These are phyloP conservation scores for Vitellaria paradoxa DNA, from an alignment of 179 eudicot genomes.

Conservation along the genomic window DNA sequence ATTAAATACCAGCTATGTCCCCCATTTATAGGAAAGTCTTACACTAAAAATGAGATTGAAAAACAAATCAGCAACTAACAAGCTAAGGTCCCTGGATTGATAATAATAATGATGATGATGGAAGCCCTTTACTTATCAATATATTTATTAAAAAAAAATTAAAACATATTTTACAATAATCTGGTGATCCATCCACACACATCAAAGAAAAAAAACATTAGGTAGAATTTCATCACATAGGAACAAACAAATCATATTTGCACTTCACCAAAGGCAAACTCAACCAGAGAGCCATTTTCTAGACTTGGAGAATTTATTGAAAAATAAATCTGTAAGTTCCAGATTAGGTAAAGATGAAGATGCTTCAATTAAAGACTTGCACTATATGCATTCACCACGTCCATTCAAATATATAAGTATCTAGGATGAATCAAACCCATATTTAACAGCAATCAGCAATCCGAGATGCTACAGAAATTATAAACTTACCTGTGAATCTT, in stretches of 20 bases:
- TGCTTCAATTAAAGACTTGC: neutral
- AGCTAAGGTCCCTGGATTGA: neutral
- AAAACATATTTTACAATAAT: neutral
- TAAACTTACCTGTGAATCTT: conserved; percentile 72
- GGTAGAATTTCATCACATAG: no score
- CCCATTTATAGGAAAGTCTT: neutral
- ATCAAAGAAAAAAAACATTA: neutral
- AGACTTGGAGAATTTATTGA: no score
- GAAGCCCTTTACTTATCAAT: no score
- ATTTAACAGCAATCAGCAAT: conserved; percentile 7
- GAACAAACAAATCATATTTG: no score
- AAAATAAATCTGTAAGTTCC: no score
- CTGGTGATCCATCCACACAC: neutral
- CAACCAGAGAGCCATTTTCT: no score
- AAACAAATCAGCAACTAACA: neutral
- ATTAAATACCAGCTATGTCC: neutral
- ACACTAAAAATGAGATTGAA: neutral
- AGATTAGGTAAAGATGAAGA: neutral
- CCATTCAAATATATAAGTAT: neutral
- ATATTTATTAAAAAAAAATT: neutral
- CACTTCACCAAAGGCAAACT: no score
- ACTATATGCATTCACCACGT: neutral
- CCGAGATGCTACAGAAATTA: neutral
- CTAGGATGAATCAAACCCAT: neutral
- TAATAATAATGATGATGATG: no score